Percentiles rank a stretch among this genome's conserved stretches.
phyloP scores from a whole-genome alignment of 1,284 basidiomycete genomes.

The Tetrapyrgos nigripes region DNA sequence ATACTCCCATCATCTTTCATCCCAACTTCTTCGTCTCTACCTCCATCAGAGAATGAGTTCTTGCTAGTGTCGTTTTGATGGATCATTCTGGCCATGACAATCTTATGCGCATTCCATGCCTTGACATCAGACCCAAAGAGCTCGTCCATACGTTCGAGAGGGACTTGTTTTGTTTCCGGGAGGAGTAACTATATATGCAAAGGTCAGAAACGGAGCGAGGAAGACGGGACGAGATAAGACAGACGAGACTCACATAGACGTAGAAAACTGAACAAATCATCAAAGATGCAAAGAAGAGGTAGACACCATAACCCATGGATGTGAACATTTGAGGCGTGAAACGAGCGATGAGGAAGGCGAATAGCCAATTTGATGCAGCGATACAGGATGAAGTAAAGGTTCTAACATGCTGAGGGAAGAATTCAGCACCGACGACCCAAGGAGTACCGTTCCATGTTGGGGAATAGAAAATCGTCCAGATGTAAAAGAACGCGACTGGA shows the following conservation, averaged over 20 bases:
- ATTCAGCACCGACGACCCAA: constrained; percentile 40
- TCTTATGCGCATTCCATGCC: constrained; percentile 26
- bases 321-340: constrained; percentile 45
- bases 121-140: constrained; percentile 32
- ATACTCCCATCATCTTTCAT: neutral
- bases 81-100: constrained; percentile 23
- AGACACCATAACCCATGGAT: constrained; percentile 42
- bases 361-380: constrained; percentile 40
- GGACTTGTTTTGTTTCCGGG: constrained; percentile 42
- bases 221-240: neutral
- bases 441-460: constrained; percentile 44
- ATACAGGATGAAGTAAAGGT: constrained; percentile 42
- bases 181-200: constrained; percentile 29
- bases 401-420: constrained; percentile 44
- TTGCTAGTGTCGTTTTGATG: neutral
- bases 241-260: constrained; percentile 30
- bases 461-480: constrained; percentile 43
- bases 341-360: constrained; percentile 38
- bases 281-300: constrained; percentile 42
- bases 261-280: constrained; percentile 39
- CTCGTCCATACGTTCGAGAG: constrained; percentile 44
- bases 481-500: constrained; percentile 40
- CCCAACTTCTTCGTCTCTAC: neutral
- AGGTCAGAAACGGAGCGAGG: neutral
- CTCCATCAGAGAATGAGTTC: neutral